Evolutionary conservation across 768 basidiomycete species (phyloP).

Genomic region (Gloeostereum incarnatum): DNA sequence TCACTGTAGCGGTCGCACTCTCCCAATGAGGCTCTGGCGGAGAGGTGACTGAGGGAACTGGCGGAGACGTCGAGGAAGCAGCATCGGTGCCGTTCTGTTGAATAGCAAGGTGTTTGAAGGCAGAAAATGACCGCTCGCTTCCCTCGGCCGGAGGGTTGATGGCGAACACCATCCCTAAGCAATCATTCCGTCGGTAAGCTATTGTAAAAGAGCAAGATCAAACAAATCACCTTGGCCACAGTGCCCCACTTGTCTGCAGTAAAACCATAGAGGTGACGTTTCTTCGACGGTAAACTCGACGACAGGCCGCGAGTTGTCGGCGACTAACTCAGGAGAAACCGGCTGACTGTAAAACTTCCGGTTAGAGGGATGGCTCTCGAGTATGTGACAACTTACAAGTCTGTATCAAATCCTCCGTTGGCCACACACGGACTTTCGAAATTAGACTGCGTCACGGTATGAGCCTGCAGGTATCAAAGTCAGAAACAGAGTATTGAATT

Average conservation of each 20-base stretch:
- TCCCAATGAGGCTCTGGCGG: slow-evolving; percentile 23
- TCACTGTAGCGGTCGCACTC: slow-evolving; percentile 32
- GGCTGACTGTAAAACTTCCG: slow-evolving; percentile 24
- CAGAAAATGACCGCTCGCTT: slow-evolving; percentile 30
- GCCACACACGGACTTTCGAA: slow-evolving; percentile 28
- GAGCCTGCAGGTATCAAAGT: slow-evolving; percentile 39
- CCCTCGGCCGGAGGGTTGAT: slow-evolving; percentile 42
- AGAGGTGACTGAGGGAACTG: slow-evolving; percentile 17
- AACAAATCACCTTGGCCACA: slow-evolving; percentile 29
- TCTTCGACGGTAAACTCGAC: too few relatives aligned
- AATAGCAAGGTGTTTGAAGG: slow-evolving; percentile 43
- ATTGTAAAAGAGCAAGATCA: not conserved
- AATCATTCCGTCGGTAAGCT: not conserved
- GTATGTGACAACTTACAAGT: slow-evolving; percentile 24
- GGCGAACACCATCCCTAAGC: slow-evolving; percentile 57
- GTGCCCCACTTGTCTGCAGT: slow-evolving; percentile 42
- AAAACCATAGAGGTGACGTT: slow-evolving; percentile 52
- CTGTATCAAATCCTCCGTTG: slow-evolving; percentile 21
- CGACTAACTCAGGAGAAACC: slow-evolving; percentile 33
- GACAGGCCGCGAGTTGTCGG: slow-evolving; percentile 21
- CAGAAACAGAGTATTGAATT: slow-evolving; percentile 9
- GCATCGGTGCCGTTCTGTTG: slow-evolving; percentile 19
- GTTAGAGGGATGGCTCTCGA: slow-evolving; percentile 25
- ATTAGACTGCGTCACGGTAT: slow-evolving; percentile 38
- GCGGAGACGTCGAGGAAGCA: slow-evolving; percentile 10